phyloP scores from a whole-genome alignment of 2,329 filamentous ascomycete species.

The Elsinoe australis region DNA sequence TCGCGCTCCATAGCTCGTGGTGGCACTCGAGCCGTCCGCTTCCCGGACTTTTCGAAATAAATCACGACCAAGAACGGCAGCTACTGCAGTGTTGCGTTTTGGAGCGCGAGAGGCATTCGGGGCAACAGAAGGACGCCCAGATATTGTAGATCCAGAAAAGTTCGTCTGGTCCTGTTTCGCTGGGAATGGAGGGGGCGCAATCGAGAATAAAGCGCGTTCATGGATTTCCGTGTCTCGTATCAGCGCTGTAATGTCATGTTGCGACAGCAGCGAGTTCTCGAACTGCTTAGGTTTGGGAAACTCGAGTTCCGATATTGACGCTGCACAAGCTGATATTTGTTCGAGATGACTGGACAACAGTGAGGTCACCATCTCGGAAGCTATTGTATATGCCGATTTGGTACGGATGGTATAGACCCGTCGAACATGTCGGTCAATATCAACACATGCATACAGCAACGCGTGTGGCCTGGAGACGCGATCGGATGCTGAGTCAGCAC shows the following conservation, averaged over 20 bases:
- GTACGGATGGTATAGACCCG: no score
- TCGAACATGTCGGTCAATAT: no score
- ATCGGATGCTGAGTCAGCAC: no score
- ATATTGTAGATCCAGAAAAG: conserved; percentile 30
- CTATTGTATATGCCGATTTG: no score
- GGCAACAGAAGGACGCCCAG: conserved; percentile 30
- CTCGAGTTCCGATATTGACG: conserved; percentile 42
- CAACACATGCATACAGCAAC: no score
- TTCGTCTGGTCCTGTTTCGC: conserved; percentile 31
- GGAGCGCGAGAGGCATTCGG: conserved; percentile 46
- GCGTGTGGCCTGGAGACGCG: no score
- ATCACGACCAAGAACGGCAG: conserved; percentile 78
- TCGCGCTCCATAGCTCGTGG: conserved; percentile 30
- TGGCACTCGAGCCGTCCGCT: conserved; percentile 28
- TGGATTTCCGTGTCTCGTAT: conserved; percentile 94
- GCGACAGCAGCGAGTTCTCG: conserved; percentile 81
- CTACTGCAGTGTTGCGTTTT: conserved; percentile 72
- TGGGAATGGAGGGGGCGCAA: conserved; percentile 59
- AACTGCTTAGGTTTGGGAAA: conserved; percentile 92
- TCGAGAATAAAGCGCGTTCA: conserved; percentile 89
- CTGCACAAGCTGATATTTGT: conserved; percentile 43
- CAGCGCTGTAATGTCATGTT: conserved; percentile 84
- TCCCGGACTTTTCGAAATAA: conserved; percentile 72
- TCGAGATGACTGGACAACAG: conserved; percentile 44
- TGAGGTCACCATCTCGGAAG: conserved; percentile 20